phyloP scores from a whole-genome alignment of 108 stramenopile genomes.

The Parmales sp. region DNA sequence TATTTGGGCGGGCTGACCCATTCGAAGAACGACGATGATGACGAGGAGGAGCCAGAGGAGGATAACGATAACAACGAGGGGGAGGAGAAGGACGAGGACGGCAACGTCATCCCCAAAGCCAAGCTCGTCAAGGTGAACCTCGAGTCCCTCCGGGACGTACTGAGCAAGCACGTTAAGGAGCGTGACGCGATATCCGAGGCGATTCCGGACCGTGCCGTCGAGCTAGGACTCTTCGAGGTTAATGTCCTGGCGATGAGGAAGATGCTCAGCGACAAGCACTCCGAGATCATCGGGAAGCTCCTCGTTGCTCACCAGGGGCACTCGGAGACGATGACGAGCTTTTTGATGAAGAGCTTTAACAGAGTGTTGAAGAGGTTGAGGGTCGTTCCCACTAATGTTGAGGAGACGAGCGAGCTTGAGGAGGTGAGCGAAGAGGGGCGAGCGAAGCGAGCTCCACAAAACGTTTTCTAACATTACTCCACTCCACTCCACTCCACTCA shows the following conservation, averaged over 20 bases:
- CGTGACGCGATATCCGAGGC: constrained; percentile 15
- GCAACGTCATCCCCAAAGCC: too few species aligned
- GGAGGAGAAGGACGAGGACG: constrained; percentile 30
- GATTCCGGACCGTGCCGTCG: constrained; percentile 23
- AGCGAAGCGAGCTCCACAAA: too few species aligned
- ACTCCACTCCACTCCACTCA: too few species aligned
- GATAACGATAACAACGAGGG: constrained; percentile 15
- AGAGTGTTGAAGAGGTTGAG: constrained; percentile 18
- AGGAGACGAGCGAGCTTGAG: constrained; percentile 33
- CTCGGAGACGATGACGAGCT: constrained; percentile 12
- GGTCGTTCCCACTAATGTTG: constrained; percentile 38
- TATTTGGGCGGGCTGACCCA: constrained; percentile 22
- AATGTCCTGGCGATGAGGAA: constrained; percentile 16
- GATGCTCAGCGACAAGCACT: constrained; percentile 34
- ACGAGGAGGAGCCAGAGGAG: background rate
- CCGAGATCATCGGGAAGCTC: constrained; percentile 19
- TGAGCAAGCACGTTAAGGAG: constrained; percentile 28
- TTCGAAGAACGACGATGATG: background rate
- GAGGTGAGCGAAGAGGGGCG: too few species aligned
- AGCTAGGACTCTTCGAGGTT: constrained; percentile 36
- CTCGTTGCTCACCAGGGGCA: constrained; percentile 22
- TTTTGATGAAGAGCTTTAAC: constrained; percentile 22
- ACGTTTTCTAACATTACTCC: too few species aligned
- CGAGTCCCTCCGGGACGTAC: constrained; percentile 15
- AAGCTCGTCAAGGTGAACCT: constrained; percentile 32